phyloP scores from a whole-genome alignment of 1,284 basidiomycete species.

The Ganoderma sp. region DNA sequence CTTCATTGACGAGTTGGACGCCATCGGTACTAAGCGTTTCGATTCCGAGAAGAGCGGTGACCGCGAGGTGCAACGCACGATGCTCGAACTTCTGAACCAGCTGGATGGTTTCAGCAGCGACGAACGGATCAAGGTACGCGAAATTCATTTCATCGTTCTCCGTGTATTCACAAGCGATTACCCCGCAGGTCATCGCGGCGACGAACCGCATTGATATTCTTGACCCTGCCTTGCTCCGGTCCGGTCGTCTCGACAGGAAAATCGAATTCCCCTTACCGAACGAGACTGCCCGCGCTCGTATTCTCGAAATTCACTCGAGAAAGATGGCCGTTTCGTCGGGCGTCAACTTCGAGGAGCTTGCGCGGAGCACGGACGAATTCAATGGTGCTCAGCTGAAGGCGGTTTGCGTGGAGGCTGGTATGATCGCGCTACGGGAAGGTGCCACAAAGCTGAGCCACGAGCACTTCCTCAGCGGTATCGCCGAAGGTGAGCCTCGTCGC shows the following conservation, averaged over 20 bases:
- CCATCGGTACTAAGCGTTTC: slow-evolving; percentile 83
- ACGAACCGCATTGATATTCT: slow-evolving; percentile 99
- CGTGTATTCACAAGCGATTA: not conserved
- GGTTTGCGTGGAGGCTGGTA: slow-evolving; percentile 96
- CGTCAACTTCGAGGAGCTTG: slow-evolving; percentile 81
- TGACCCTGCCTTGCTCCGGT: slow-evolving; percentile 78
- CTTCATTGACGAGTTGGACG: slow-evolving; percentile 84
- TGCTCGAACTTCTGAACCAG: slow-evolving; percentile 83
- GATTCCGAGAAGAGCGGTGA: slow-evolving; percentile 82
- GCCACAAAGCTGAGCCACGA: slow-evolving; percentile 90
- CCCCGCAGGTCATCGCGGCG: slow-evolving; percentile 89
- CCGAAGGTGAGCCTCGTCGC: slow-evolving; percentile 68
- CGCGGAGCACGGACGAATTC: slow-evolving; percentile 79
- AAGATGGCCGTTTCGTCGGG: slow-evolving; percentile 87
- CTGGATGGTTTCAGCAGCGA: slow-evolving; percentile 85
- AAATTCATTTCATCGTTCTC: slow-evolving; percentile 6
- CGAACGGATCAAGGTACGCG: slow-evolving; percentile 91
- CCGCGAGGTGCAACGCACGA: slow-evolving; percentile 81
- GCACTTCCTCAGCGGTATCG: slow-evolving; percentile 92
- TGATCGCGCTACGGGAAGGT: slow-evolving; percentile 96
- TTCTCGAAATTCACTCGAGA: slow-evolving; percentile 84
- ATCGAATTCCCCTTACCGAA: slow-evolving; percentile 84
- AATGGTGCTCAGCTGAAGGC: slow-evolving; percentile 85
- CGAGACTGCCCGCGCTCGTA: slow-evolving; percentile 74
- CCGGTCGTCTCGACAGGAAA: slow-evolving; percentile 79